These are phyloP conservation scores for Botrytis galanthina DNA, from an alignment of 2,329 filamentous ascomycete species.

Conservation along the genomic window DNA sequence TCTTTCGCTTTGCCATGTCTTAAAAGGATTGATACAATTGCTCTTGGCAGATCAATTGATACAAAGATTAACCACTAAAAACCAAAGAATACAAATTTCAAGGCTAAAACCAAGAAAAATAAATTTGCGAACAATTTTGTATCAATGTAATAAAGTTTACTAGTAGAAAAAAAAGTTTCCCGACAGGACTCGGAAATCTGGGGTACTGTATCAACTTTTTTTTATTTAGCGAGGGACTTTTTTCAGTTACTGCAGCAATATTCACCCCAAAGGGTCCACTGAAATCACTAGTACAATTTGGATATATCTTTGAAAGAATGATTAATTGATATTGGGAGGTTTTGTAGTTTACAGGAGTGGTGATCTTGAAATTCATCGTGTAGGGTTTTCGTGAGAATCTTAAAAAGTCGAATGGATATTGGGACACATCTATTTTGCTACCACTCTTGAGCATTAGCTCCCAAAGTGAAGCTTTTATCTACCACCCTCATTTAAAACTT, in stretches of 20 bases:
- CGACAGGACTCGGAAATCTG: not conserved
- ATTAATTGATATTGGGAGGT: not conserved
- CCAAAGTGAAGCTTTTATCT: conserved; percentile 31
- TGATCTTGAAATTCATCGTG: not conserved
- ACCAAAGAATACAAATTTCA: not conserved
- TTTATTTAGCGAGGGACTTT: conserved; percentile 24
- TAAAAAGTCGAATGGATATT: conserved; percentile 28
- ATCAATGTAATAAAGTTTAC: not conserved
- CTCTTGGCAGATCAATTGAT: not conserved
- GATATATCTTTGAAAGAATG: not conserved
- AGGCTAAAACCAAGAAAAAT: not conserved
- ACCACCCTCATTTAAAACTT: conserved; percentile 18
- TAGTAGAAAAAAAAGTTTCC: conserved; percentile 5
- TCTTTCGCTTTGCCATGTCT: conserved; percentile 5
- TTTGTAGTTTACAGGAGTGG: not conserved
- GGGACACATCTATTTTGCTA: conserved; percentile 37
- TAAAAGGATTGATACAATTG: not conserved
- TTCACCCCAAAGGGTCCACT: not conserved
- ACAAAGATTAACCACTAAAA: not conserved
- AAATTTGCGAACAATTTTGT: not conserved
- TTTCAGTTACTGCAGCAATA: conserved; percentile 23
- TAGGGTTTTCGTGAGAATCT: not conserved
- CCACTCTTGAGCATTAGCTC: conserved; percentile 22
- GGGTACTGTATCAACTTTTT: conserved; percentile 17
- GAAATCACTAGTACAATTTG: not conserved